Evolutionary conservation across 768 basidiomycete genomes (phyloP).

Genomic region (Pisolithus albus): DNA sequence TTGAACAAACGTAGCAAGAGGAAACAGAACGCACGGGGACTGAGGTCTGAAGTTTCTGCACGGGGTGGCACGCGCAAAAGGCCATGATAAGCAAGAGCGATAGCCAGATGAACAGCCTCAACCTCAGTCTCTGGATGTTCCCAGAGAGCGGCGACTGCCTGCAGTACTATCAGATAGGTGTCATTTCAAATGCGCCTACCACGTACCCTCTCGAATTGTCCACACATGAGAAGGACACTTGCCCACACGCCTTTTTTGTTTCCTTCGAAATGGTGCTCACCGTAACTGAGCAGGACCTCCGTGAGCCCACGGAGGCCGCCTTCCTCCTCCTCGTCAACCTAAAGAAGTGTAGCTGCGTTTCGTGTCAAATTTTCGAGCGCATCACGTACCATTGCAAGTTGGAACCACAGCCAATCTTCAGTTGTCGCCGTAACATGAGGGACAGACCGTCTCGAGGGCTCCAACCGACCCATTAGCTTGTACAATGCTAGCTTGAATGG

Average conservation of each 20-base stretch:
- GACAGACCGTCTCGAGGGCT: conserved; percentile 72
- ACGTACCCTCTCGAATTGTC: conserved; percentile 87
- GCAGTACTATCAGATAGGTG: not conserved
- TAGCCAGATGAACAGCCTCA: conserved; percentile 91
- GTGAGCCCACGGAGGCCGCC: conserved; percentile 67
- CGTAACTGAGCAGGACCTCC: conserved; percentile 71
- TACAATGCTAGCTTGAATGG: conserved; percentile 96
- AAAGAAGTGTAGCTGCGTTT: conserved; percentile 1
- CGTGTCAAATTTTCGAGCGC: not conserved
- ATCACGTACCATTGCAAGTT: conserved; percentile 67
- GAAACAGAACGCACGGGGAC: conserved; percentile 51
- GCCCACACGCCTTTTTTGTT: conserved; percentile 69
- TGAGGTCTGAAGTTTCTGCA: conserved; percentile 79
- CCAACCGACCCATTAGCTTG: conserved; percentile 91
- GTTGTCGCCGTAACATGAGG: conserved; percentile 83
- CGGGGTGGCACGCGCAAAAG: conserved; percentile 76
- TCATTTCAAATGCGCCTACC: not conserved
- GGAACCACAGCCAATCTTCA: conserved; percentile 99
- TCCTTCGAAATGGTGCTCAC: conserved; percentile 75
- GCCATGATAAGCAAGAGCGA: conserved; percentile 90
- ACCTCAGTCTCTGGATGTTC: conserved; percentile 81
- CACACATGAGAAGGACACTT: conserved; percentile 80
- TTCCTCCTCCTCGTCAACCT: conserved; percentile 80
- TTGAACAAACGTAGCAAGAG: not conserved
- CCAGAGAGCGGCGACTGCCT: conserved; percentile 91